Evolutionary conservation across 306 rosid genomes (phyloP), one percentile per base, ranked within the genome.

Genomic region (Hippophae tibetana): DNA sequence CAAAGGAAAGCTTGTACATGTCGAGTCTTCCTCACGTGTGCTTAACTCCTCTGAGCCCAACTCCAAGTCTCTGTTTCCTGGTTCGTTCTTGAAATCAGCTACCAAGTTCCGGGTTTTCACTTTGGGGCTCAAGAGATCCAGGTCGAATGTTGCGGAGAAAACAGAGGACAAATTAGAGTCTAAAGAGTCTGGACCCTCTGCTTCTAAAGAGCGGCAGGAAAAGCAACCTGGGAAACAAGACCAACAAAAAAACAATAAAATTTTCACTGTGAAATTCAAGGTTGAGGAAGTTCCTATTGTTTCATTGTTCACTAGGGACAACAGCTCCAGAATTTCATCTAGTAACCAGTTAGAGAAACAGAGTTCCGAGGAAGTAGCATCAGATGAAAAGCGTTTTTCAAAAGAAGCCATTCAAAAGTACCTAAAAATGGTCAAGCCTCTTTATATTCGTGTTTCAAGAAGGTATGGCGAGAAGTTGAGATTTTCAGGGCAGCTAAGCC

Each of bases 391-490:
- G 61, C 87, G 87, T 27, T 86, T 87, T 64, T 67, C 99, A 0
- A 92, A 92, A 64, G 99, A 93, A 51, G 85, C 79, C 1, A 64
- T 93, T 84, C 93, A 88, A 0, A 88, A 81, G 78, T 93, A 93
- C 45, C 69, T 88, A 13, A 93, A 81, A 61, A 86, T 76, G 79
- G 97, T 93, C 13, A 93, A 93, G 76, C 99, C 99, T 65, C 80
- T 88, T 0, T 88, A 88, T 70, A 57, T 93, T 26, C 79, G 86
- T 40, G 97, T 93, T 23, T 93, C 99, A 7, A 77, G 76, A 40
- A 76, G 82, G 67, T 83, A 87, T 69, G 94, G 82, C 2, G 97
- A 83, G 40, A 90, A 82, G 57, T 58, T 76, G 10, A 77, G 79
- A 25, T 41, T 82, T 62, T 78, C 93, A 6, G 86, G 82, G 3